Conservation (phyloP, 495 filamentous ascomycete species). For the Aspergillus hancockii region DNA sequence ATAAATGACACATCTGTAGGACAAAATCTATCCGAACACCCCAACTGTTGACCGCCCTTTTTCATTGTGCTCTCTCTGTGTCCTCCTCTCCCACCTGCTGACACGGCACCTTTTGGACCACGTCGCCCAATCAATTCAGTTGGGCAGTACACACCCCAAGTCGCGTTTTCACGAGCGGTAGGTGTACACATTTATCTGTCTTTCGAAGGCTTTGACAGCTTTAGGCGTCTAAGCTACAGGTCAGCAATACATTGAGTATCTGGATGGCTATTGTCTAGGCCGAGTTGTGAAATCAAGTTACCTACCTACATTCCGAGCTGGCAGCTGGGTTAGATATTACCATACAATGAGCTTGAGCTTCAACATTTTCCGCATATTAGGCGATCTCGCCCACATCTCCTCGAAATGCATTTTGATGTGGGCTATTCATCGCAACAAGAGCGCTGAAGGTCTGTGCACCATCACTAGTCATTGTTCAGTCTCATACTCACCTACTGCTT, state of each 20-base stretch:
- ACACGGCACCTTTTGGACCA: slow-evolving; percentile 1
- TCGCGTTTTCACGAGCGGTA: background rate
- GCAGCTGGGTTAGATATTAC: background rate
- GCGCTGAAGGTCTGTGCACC: slow-evolving; percentile 71
- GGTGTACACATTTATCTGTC: background rate
- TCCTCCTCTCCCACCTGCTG: background rate
- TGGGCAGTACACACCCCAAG: background rate
- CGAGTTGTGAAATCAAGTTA: background rate
- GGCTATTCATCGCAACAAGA: slow-evolving; percentile 85
- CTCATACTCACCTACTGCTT: slow-evolving; percentile 18
- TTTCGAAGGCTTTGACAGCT: background rate
- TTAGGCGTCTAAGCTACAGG: background rate
- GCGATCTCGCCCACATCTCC: slow-evolving; percentile 76
- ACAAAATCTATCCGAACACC: background rate
- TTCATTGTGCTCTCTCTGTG: background rate
- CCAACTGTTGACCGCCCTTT: background rate
- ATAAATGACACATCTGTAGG: slow-evolving; percentile 7
- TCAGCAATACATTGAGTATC: background rate
- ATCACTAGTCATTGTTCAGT: background rate
- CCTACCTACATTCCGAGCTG: background rate
- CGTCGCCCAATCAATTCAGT: background rate
- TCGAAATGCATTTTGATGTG: slow-evolving; percentile 89
- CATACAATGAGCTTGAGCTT: slow-evolving; percentile 29
- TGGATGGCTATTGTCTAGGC: background rate
- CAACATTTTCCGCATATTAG: slow-evolving; percentile 78